Base-by-base conservation (phyloP, 2,329 filamentous ascomycete species). In the Canariomyces notabilis region DNA sequence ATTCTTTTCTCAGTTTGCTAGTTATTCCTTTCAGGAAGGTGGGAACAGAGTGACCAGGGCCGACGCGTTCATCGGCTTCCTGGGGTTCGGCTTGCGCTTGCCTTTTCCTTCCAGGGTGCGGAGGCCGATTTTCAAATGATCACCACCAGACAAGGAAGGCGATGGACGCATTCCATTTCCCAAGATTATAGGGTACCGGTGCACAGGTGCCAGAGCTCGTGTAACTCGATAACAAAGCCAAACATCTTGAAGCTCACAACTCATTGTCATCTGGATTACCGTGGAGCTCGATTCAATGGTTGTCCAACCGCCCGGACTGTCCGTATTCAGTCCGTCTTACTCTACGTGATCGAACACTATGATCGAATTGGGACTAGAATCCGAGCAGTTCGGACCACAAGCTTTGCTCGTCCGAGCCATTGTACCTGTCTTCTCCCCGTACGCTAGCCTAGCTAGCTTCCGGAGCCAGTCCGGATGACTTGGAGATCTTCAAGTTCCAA, bases 21-120 rank as follows among this genome's bases (percentile, higher is more conserved):
- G n/a, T n/a, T 40, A n/a, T 41, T 42, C 50, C 35, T 11, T 54
- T 54, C 23, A 37, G 52, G 52, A 54, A 54, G 52, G 52, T 54
- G 49, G 42, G 52, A 54, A 40, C 38, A 23, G 15, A 16, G 23
- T 19, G 20, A 20, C 35, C 37, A 34, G 34, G 35, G 36, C 26
- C 40, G 34, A 41, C 41, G 29, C 23, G 49, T 46, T 49, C 49
- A 42, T 37, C 49, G 35, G 35, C 39, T 39, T 31, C 39, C 47
- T 39, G 31, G 7, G 33, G 11, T 32, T 40, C 29, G 20, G 11
- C 29, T 44, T 18, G 42, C 16, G 29, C 42, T 32, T 44, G 34
- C 34, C 38, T 22, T 37, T 42, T 34, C 37, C 36, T 39, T 33
- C 34, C 26, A 32, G 11, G 37, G 5, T 15, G 15, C 5, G 14